Evolutionary conservation across 2,329 filamentous ascomycete species (phyloP).

Genomic region (Dactylella cylindrospora): DNA sequence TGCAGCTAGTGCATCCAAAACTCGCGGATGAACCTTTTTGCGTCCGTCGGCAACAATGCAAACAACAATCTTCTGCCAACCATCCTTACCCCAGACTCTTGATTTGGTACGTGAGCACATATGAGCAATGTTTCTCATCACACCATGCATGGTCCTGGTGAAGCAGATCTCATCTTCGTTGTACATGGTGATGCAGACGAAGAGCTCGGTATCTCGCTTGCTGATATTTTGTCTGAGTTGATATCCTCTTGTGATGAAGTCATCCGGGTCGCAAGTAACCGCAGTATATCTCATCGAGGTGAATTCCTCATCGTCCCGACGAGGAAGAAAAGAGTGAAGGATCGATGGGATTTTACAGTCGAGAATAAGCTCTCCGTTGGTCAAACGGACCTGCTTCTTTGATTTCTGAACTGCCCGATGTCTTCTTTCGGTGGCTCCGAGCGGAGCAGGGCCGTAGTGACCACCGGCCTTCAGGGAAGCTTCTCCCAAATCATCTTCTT

Average conservation of each 20-base stretch:
- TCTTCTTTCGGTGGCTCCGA: slow-evolving; percentile 80
- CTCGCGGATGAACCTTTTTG: slow-evolving; percentile 88
- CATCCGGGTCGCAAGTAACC: slow-evolving; percentile 95
- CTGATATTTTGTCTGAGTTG: slow-evolving; percentile 91
- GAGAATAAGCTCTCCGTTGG: slow-evolving; percentile 95
- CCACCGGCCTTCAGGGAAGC: slow-evolving; percentile 55
- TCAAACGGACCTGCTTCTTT: slow-evolving; percentile 89
- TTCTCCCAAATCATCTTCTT: slow-evolving; percentile 51
- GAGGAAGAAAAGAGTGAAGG: slow-evolving; percentile 91
- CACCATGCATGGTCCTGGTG: slow-evolving; percentile 95
- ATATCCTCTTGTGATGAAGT: slow-evolving; percentile 85
- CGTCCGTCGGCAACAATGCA: slow-evolving; percentile 95
- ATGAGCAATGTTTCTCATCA: slow-evolving; percentile 97
- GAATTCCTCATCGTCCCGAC: slow-evolving; percentile 91
- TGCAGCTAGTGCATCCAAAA: slow-evolving; percentile 87
- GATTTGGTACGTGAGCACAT: slow-evolving; percentile 92
- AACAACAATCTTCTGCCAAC: slow-evolving; percentile 99
- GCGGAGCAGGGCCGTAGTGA: slow-evolving; percentile 83
- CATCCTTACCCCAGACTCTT: slow-evolving; percentile 91
- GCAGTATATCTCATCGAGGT: slow-evolving; percentile 99
- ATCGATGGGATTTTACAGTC: slow-evolving; percentile 99
- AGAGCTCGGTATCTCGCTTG: slow-evolving; percentile 85
- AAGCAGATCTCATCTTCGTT: slow-evolving; percentile 98
- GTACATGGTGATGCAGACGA: slow-evolving; percentile 98
- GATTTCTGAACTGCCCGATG: slow-evolving; percentile 77